These are phyloP conservation scores for Microglena sp. DNA, from an alignment of 139 green algal species.

Conservation along the genomic window DNA sequence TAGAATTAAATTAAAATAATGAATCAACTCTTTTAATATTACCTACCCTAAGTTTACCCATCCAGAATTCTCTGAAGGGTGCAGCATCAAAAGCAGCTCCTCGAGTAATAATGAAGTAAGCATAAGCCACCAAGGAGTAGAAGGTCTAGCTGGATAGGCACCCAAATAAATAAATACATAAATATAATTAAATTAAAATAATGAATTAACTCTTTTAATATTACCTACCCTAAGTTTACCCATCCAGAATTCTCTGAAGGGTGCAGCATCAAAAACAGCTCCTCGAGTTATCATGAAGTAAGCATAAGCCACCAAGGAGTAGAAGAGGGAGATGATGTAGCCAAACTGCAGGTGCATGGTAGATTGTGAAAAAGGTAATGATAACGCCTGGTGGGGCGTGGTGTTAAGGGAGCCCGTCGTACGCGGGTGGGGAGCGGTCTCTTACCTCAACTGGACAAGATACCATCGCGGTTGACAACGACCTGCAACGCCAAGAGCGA, in stretches of 20 bases:
- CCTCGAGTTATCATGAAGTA: constrained; percentile 28
- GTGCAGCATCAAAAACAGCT: constrained; percentile 19
- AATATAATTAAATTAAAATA: too few relatives aligned
- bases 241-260: constrained; percentile 18
- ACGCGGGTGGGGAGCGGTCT: too few relatives aligned
- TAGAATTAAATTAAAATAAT: too few relatives aligned
- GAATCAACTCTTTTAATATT: constrained; percentile 1
- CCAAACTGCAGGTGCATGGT: constrained; percentile 2
- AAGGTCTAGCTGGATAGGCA: constrained; percentile 20
- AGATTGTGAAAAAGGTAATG: too few relatives aligned
- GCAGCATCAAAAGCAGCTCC: constrained; percentile 18
- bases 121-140: constrained; percentile 25
- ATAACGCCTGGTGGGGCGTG: too few relatives aligned
- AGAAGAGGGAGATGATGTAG: constrained; percentile 32
- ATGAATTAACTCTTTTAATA: constrained; percentile 1
- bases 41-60: constrained; percentile 15
- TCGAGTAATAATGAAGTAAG: constrained; percentile 25
- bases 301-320: constrained; percentile 21
- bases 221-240: constrained; percentile 18
- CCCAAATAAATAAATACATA: too few relatives aligned
- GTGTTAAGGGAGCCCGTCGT: too few relatives aligned
- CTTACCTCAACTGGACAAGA: too few relatives aligned
- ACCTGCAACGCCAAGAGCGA: too few relatives aligned
- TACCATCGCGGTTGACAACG: too few relatives aligned
- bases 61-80: constrained; percentile 20